Percentiles rank a stretch among this genome's conserved stretches.
phyloP scores from a whole-genome alignment of 2,329 filamentous ascomycete species.

The Dactylonectria macrodidyma region DNA sequence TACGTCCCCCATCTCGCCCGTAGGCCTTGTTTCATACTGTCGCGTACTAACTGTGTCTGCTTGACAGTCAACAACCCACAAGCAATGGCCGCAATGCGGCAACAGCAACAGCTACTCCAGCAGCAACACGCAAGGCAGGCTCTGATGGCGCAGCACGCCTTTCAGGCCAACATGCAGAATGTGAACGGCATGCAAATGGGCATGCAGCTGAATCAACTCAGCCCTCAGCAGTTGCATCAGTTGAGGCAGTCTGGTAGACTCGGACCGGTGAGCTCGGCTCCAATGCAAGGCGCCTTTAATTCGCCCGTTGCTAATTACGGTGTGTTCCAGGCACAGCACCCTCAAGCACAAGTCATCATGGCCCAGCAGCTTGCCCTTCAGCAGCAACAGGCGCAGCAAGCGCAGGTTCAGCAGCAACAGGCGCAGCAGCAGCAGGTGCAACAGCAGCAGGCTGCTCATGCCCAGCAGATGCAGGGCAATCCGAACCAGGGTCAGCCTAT shows the following conservation, averaged over 20 bases:
- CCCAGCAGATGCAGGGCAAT: constrained; percentile 57
- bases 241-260: constrained; percentile 60
- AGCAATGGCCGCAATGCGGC: constrained; percentile 61
- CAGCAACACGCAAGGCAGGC: constrained; percentile 69
- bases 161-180: constrained; percentile 65
- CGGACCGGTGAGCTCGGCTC: constrained; percentile 56
- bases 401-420: constrained; percentile 52
- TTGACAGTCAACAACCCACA: constrained; percentile 54
- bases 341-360: constrained; percentile 57
- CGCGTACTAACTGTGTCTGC: constrained; percentile 30
- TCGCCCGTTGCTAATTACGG: constrained; percentile 32
- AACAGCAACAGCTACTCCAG: constrained; percentile 71
- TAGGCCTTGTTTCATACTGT: constrained; percentile 10
- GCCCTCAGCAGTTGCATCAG: constrained; percentile 65
- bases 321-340: constrained; percentile 47
- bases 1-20: constrained; percentile 40
- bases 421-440: constrained; percentile 53
- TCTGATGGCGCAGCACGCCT: constrained; percentile 69
- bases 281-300: constrained; percentile 8
- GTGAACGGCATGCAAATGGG: constrained; percentile 65
- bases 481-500: constrained; percentile 63
- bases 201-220: constrained; percentile 68
- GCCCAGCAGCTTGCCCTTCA: constrained; percentile 60
- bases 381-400: constrained; percentile 53
- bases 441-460: constrained; percentile 52